Conservation (phyloP, 1,284 basidiomycete genomes). For the Sporisorium reilianum region DNA sequence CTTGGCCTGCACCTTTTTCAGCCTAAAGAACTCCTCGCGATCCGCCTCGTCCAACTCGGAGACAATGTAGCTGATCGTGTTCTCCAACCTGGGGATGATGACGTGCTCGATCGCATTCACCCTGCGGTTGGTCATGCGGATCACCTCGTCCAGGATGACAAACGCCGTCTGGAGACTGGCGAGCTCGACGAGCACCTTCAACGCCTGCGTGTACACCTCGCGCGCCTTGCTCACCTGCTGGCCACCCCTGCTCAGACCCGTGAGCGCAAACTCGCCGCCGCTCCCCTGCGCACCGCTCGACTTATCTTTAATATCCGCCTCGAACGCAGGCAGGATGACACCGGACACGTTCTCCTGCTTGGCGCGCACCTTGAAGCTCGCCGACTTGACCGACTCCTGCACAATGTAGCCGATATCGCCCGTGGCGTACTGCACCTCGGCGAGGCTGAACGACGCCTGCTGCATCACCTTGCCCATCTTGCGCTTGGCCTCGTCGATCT, state of each 20-base stretch:
- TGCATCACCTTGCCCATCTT: slow-evolving; percentile 99
- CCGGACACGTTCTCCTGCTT: slow-evolving; percentile 99
- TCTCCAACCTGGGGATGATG: slow-evolving; percentile 93
- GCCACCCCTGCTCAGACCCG: slow-evolving; percentile 96
- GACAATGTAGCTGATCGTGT: slow-evolving; percentile 79
- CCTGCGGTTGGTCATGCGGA: slow-evolving; percentile 95
- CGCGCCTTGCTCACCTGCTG: slow-evolving; percentile 94
- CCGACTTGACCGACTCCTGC: slow-evolving; percentile 75
- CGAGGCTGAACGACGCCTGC: slow-evolving; percentile 96
- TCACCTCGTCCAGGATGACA: slow-evolving; percentile 98
- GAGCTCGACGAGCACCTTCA: slow-evolving; percentile 95
- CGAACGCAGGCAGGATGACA: slow-evolving; percentile 95
- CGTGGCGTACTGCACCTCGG: slow-evolving; percentile 96
- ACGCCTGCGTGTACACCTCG: slow-evolving; percentile 96
- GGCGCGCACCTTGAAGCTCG: slow-evolving; percentile 90
- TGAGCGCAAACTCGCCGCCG: slow-evolving; percentile 86
- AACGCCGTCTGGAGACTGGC: slow-evolving; percentile 94
- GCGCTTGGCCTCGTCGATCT: slow-evolving; percentile 92
- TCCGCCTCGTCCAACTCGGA: slow-evolving; percentile 68
- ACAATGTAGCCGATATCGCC: slow-evolving; percentile 85
- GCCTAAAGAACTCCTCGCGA: slow-evolving; percentile 68
- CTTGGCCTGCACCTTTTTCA: slow-evolving; percentile 68
- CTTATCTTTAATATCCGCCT: slow-evolving; percentile 43
- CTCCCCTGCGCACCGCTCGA: slow-evolving; percentile 19
- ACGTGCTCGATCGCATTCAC: slow-evolving; percentile 99